These are phyloP conservation scores for Cymodocea nodosa DNA, from an alignment of 116 monocot species.

Conservation along the genomic window DNA sequence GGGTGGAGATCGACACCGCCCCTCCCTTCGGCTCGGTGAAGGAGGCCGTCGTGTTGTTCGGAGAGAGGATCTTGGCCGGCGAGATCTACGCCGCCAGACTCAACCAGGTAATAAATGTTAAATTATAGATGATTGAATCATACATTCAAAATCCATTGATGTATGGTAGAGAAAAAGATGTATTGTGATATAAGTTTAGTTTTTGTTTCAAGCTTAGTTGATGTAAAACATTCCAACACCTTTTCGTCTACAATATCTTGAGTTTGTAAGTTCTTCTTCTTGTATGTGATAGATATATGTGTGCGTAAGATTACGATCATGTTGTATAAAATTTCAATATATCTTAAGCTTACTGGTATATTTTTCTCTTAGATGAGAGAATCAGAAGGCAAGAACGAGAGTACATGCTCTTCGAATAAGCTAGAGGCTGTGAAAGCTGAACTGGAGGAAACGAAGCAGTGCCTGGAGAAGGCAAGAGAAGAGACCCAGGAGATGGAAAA, in stretches of 20 bases:
- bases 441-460: slow-evolving; percentile 41
- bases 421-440: slow-evolving; percentile 10
- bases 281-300: no score
- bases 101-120: slow-evolving; percentile 24
- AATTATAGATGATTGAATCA: no score
- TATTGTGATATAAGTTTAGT: no score
- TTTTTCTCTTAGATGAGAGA: slow-evolving; percentile 1
- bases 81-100: slow-evolving; percentile 45
- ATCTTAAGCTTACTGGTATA: no score
- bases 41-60: slow-evolving; percentile 63
- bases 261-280: no score
- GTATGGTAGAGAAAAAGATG: no score
- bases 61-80: slow-evolving; percentile 45
- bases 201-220: no score
- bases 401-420: neutral
- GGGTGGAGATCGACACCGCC: slow-evolving; percentile 59
- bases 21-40: slow-evolving; percentile 63
- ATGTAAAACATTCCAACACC: no score
- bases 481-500: slow-evolving; percentile 33
- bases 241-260: no score
- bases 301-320: no score
- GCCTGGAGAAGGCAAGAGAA: slow-evolving; percentile 29
- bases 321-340: no score
- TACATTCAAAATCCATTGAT: no score
- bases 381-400: slow-evolving; percentile 8